Evolutionary conservation across 2,329 filamentous ascomycete species (phyloP).

Genomic region (Penicillium frequentans): DNA sequence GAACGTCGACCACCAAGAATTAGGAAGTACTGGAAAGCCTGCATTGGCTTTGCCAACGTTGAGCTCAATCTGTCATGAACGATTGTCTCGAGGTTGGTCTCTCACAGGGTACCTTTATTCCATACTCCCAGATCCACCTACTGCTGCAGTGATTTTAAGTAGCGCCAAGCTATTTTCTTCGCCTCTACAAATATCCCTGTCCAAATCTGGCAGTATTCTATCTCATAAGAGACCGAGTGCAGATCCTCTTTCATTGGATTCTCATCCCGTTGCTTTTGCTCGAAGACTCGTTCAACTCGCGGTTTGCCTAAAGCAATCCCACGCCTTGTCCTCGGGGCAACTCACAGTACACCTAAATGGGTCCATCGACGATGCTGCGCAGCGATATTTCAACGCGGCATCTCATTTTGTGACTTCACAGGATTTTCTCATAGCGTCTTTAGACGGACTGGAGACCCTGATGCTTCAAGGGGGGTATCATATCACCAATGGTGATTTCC

Average conservation of each 20-base stretch:
- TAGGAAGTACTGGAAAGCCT: not conserved
- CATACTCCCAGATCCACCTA: slow-evolving; percentile 10
- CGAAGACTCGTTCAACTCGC: slow-evolving; percentile 18
- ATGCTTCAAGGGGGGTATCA: slow-evolving; percentile 52
- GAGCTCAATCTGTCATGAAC: slow-evolving; percentile 11
- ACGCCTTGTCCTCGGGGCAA: not conserved
- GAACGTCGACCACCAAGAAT: not conserved
- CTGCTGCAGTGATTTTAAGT: slow-evolving; percentile 9
- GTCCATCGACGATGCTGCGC: slow-evolving; percentile 4
- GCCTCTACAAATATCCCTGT: slow-evolving; percentile 13
- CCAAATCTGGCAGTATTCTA: not conserved
- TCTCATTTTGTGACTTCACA: slow-evolving; percentile 40
- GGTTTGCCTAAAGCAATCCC: slow-evolving; percentile 16
- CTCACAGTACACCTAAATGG: slow-evolving; percentile 2
- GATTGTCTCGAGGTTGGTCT: slow-evolving; percentile 13
- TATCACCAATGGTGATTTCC: slow-evolving; percentile 54
- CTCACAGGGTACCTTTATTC: slow-evolving; percentile 19
- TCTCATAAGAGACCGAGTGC: not conserved
- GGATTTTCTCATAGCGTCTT: slow-evolving; percentile 46
- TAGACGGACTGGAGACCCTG: slow-evolving; percentile 54
- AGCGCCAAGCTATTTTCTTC: slow-evolving; percentile 14
- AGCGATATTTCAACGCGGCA: slow-evolving; percentile 12
- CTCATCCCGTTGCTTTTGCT: slow-evolving; percentile 15
- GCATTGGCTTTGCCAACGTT: slow-evolving; percentile 2
- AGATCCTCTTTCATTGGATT: not conserved